Base-by-base conservation (phyloP, 1,139 yeast species). In the Diutina neorugosa region DNA sequence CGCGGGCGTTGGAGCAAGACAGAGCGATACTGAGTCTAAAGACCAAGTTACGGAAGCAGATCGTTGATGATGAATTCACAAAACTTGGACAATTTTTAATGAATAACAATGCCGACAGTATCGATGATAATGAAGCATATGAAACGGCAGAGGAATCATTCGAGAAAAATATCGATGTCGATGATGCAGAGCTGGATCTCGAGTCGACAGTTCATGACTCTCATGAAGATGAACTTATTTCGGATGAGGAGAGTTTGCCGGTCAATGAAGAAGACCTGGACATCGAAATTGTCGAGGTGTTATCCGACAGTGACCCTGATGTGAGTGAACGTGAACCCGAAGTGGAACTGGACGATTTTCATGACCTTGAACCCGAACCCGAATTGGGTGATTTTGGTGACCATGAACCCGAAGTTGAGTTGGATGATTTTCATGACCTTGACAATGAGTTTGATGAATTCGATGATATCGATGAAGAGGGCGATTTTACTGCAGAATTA, bases 401-500 rank as follows among this genome's bases (percentile, higher is more conserved):
- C 20, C 23, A 42, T 14, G 9, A 16, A 14, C 11, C 44, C 6
- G 19, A 20, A 51, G 41, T 42, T 16, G 53, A 31, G 11, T 50
- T 20, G 12, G 52, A 53, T 20, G 51, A 41, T 7, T 51, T 25
- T 3, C 47, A 43, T 18, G 31, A 53, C 25, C 41, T 44, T 14
- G 53, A 48, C 12, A 34, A 18, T n/a, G 19, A 47, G 25, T 52
- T 21, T 27, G 34, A 20, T 40, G 37, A 42, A 7, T 11, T 19
- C 20, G 31, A 23, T 14, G 50, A 46, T n/a, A 9, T 44, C 52
- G 53, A 54, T 12, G 21, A 25, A 53, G 18, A 54, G 52, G 16
- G 57, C 61, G 16, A 58, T 63, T 44, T 53, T 64, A 25, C 55
- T 57, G 52, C 57, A 58, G 55, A 67, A 63, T 56, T 53, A 63